phyloP scores from a whole-genome alignment of 345 rosid species.

The Corymbia maculata region DNA sequence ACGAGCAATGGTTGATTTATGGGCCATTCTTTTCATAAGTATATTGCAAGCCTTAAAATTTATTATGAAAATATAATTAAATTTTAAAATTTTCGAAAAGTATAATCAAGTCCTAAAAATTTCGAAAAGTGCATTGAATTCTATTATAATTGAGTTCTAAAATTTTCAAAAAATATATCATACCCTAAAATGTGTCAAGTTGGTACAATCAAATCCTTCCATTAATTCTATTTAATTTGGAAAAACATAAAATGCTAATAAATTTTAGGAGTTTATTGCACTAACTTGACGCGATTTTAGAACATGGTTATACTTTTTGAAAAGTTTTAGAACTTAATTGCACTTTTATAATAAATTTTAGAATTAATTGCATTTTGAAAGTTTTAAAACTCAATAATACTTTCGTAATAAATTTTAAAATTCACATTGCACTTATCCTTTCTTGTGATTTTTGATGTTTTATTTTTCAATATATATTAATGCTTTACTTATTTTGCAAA shows the following conservation, averaged over 20 bases:
- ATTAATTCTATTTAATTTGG: fast-evolving
- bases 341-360: neutral
- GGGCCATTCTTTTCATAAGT: neutral
- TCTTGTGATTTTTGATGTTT: too few species aligned
- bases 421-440: fast-evolving
- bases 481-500: too few species aligned
- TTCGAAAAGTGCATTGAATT: too few species aligned
- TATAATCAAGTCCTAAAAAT: fast-evolving
- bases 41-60: too few species aligned
- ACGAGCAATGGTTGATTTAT: neutral
- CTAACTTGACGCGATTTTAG: fast-evolving
- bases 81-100: fast-evolving
- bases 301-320: fast-evolving
- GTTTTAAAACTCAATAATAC: fast-evolving
- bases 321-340: too few species aligned
- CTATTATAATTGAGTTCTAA: fast-evolving
- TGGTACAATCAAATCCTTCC: fast-evolving
- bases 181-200: too few species aligned
- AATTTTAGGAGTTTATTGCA: neutral
- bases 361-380: fast-evolving
- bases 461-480: too few species aligned
- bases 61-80: fast-evolving
- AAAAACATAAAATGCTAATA: too few species aligned
- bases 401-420: too few species aligned
- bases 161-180: fast-evolving